Evolutionary conservation across 192 early-diverging fungal genomes (phyloP).

Genomic region (Coemansia sp.): DNA sequence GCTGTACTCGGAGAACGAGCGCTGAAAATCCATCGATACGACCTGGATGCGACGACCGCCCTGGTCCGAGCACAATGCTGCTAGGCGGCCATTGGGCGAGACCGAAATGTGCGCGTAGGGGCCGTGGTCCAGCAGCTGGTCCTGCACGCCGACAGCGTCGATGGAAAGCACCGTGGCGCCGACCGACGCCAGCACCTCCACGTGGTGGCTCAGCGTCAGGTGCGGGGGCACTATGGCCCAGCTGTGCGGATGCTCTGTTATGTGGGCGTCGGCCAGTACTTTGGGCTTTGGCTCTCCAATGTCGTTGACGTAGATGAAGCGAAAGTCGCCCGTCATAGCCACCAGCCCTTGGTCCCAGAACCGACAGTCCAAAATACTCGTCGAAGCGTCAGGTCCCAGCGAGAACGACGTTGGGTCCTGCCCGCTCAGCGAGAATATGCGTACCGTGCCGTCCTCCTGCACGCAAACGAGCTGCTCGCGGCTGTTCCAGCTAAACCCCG

Average conservation of each 20-base stretch:
- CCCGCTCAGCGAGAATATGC: constrained; percentile 81
- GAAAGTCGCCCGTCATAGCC: constrained; percentile 79
- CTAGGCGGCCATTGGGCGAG: constrained; percentile 92
- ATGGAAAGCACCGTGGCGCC: constrained; percentile 78
- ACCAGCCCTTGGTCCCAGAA: constrained; percentile 93
- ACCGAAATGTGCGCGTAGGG: constrained; percentile 87
- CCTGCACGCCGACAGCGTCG: constrained; percentile 74
- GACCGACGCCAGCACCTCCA: constrained; percentile 83
- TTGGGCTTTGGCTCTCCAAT: constrained; percentile 83
- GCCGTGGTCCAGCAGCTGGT: constrained; percentile 82
- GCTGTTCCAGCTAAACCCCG: constrained; percentile 91
- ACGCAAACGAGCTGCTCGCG: constrained; percentile 86
- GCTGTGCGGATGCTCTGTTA: constrained; percentile 69
- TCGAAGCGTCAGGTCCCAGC: constrained; percentile 66
- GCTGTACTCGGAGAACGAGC: constrained; percentile 72
- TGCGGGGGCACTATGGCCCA: constrained; percentile 93
- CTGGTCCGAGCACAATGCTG: constrained; percentile 78
- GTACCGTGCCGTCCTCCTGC: constrained; percentile 79
- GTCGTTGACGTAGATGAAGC: constrained; percentile 81
- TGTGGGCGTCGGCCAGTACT: constrained; percentile 65
- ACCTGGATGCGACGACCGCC: constrained; percentile 85
- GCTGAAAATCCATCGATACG: constrained; percentile 93
- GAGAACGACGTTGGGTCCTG: constrained; percentile 57
- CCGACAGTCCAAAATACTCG: constrained; percentile 76
- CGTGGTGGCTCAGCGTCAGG: constrained; percentile 79